phyloP scores from a whole-genome alignment of 1,284 basidiomycete genomes.

The Coniophora puteana region DNA sequence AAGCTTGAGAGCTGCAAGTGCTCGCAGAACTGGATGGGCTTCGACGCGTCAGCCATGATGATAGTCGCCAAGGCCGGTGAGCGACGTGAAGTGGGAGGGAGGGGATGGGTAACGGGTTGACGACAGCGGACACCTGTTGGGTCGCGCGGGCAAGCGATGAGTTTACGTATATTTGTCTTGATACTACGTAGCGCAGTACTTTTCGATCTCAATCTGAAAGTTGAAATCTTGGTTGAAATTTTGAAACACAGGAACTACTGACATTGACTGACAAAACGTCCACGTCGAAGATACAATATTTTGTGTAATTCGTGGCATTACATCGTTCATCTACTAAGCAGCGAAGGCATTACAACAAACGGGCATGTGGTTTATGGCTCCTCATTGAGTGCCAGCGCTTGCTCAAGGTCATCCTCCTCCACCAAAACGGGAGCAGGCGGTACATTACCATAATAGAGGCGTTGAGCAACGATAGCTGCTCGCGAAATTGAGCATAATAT shows the following conservation, averaged over 20 bases:
- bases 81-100: slow-evolving; percentile 12
- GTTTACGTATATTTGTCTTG: slow-evolving; percentile 30
- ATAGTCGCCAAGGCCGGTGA: slow-evolving; percentile 10
- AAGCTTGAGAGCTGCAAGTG: slow-evolving; percentile 93
- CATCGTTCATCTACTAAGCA: too few species aligned
- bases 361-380: slow-evolving; percentile 25
- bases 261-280: too few species aligned
- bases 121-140: slow-evolving; percentile 14
- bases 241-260: too few species aligned
- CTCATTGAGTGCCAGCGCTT: slow-evolving; percentile 60
- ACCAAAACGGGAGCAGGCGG: slow-evolving; percentile 47
- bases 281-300: too few species aligned
- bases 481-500: slow-evolving; percentile 11
- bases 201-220: too few species aligned
- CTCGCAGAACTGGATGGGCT: slow-evolving; percentile 82
- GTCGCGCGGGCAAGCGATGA: slow-evolving; percentile 19
- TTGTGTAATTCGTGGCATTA: too few species aligned
- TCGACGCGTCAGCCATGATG: slow-evolving; percentile 45
- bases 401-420: slow-evolving; percentile 69
- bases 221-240: too few species aligned
- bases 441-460: slow-evolving; percentile 64
- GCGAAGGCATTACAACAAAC: too few species aligned
- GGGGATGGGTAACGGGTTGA: slow-evolving; percentile 18
- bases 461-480: slow-evolving; percentile 66
- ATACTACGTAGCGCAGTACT: too few species aligned